Conservation (phyloP, 2,329 filamentous ascomycete species). For the Sporothrix brasiliensis region DNA sequence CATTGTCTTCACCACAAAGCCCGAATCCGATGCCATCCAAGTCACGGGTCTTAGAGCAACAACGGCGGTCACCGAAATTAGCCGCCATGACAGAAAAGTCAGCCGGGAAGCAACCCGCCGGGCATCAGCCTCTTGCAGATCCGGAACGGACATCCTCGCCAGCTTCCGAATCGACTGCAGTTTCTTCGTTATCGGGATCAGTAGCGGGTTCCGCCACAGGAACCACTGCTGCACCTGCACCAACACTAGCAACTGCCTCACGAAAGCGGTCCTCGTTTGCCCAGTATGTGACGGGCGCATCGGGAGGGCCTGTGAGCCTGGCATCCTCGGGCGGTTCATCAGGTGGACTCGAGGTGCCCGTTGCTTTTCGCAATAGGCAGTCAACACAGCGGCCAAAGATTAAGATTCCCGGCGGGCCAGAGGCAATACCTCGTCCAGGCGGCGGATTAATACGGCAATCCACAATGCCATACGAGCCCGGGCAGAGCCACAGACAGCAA, state of each 20-base stretch:
- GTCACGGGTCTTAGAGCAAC: not conserved
- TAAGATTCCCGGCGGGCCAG: not conserved
- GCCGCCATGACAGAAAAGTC: constrained; percentile 49
- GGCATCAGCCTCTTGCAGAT: constrained; percentile 29
- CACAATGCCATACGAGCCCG: constrained; percentile 21
- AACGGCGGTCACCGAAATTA: not conserved
- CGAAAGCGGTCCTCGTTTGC: constrained; percentile 1
- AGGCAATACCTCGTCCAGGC: constrained; percentile 2
- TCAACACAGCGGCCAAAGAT: not conserved
- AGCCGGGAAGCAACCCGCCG: constrained; percentile 52
- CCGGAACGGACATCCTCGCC: constrained; percentile 24
- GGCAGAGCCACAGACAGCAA: constrained; percentile 4
- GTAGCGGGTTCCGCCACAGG: not conserved
- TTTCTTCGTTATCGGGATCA: constrained; percentile 22
- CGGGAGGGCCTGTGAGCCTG: constrained; percentile 17
- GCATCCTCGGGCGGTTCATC: constrained; percentile 26
- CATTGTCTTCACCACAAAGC: not conserved
- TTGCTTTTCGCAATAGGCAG: not conserved
- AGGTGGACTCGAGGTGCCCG: constrained; percentile 30
- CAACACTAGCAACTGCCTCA: not conserved
- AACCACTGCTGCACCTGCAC: not conserved
- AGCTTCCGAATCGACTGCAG: constrained; percentile 23
- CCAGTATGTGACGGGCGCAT: not conserved
- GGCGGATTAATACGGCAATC: constrained; percentile 21
- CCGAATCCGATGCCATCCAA: not conserved